These are phyloP conservation scores for Candida lessepsii DNA, from an alignment of 805 yeast species.

Conservation along the genomic window DNA sequence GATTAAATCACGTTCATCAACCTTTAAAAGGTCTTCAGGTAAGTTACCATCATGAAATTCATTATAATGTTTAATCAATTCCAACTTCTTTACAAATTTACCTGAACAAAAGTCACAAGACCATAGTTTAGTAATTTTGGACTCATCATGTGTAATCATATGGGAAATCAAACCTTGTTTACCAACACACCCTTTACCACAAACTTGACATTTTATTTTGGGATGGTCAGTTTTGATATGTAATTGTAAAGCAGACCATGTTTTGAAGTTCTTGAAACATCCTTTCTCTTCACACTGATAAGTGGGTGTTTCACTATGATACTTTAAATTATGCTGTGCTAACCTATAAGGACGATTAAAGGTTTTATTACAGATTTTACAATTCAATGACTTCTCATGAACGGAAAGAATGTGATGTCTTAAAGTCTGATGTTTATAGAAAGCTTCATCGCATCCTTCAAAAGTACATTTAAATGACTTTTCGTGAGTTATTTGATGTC, in stretches of 20 bases:
- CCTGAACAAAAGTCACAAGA: conserved; percentile 56
- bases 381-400: conserved; percentile 57
- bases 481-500: conserved; percentile 83
- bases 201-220: conserved; percentile 57
- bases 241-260: conserved; percentile 69
- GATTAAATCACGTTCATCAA: conserved; percentile 19
- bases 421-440: conserved; percentile 72
- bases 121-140: conserved; percentile 58
- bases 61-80: conserved; percentile 55
- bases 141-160: conserved; percentile 62
- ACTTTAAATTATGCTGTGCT: conserved; percentile 61
- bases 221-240: conserved; percentile 78
- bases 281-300: conserved; percentile 63
- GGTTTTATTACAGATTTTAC: conserved; percentile 61
- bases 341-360: conserved; percentile 67
- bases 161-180: conserved; percentile 68
- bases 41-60: conserved; percentile 43
- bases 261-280: conserved; percentile 59
- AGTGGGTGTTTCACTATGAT: conserved; percentile 56
- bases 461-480: conserved; percentile 58
- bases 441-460: conserved; percentile 63
- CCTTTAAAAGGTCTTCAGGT: conserved; percentile 31
- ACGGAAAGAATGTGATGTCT: conserved; percentile 65
- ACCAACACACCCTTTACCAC: conserved; percentile 75
- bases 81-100: conserved; percentile 55